Conservation (phyloP, 1,284 basidiomycete species). For the Marasmius sp. region DNA sequence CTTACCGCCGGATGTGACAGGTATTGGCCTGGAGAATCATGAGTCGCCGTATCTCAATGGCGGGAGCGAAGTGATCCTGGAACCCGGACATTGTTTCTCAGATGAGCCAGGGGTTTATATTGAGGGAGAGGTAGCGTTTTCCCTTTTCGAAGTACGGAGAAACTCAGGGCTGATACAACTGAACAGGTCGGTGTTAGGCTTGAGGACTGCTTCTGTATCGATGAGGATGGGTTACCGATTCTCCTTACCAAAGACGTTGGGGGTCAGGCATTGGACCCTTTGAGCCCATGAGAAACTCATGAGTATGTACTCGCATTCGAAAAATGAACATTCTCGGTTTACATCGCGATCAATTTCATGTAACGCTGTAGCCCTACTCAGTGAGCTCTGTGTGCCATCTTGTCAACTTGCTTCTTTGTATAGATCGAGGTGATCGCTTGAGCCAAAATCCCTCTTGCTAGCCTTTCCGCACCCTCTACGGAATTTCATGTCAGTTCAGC, state of each 20-base stretch:
- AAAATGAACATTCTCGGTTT: too few species aligned
- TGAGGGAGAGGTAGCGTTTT: slow-evolving; percentile 55
- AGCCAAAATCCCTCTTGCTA: too few species aligned
- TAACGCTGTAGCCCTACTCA: too few species aligned
- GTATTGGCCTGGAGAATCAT: slow-evolving; percentile 82
- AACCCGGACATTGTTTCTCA: slow-evolving; percentile 73
- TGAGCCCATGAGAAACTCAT: slow-evolving; percentile 40
- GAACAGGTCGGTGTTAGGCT: slow-evolving; percentile 70
- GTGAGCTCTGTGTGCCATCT: too few species aligned
- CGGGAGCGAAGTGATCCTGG: slow-evolving; percentile 58
- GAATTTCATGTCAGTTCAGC: too few species aligned
- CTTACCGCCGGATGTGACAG: slow-evolving; percentile 33
- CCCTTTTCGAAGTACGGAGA: background rate
- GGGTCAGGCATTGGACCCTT: slow-evolving; percentile 53
- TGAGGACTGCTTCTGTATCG: slow-evolving; percentile 81
- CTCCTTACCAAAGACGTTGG: slow-evolving; percentile 66
- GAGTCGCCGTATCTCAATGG: slow-evolving; percentile 80
- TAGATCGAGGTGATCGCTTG: too few species aligned
- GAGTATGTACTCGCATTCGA: background rate
- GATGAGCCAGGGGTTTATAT: slow-evolving; percentile 87
- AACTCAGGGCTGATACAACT: background rate
- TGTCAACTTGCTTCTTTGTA: too few species aligned
- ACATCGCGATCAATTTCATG: too few species aligned
- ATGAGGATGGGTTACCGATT: slow-evolving; percentile 48
- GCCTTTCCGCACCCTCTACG: too few species aligned